Conservation (phyloP, 2,329 filamentous ascomycete genomes). For the Phialophora verrucosa region DNA sequence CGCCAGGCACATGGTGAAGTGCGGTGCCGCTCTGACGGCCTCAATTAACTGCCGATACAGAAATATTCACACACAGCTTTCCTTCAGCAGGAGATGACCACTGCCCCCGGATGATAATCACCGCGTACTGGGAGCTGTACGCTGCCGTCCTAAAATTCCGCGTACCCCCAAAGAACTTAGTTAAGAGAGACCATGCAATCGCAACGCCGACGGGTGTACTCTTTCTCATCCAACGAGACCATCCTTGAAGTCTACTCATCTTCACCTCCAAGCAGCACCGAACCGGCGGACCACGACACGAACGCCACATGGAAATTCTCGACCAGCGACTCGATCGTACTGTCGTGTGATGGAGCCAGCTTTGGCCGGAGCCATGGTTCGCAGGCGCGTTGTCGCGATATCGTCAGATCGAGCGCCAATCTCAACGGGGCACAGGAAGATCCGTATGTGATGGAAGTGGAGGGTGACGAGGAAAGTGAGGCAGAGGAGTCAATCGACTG, state of each 20-base stretch:
- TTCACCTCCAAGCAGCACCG: conserved; percentile 3
- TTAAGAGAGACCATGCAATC: conserved; percentile 8
- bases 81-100: not conserved
- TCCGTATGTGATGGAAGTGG: not conserved
- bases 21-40: not conserved
- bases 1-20: not conserved
- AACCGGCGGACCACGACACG: not conserved
- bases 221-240: conserved; percentile 14
- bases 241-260: conserved; percentile 18
- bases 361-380: not conserved
- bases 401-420: not conserved
- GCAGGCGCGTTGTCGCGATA: not conserved
- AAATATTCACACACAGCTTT: not conserved
- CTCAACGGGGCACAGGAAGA: not conserved
- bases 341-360: not conserved
- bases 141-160: not conserved
- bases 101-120: not conserved
- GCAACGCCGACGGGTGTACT: not conserved
- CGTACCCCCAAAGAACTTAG: not conserved
- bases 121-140: not conserved
- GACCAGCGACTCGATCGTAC: not conserved
- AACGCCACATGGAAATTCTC: not conserved
- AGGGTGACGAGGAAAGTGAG: not conserved
- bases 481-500: conserved; percentile 15
- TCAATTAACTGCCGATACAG: not conserved